Evolutionary conservation across 2,329 filamentous ascomycete genomes (phyloP), one percentile per base, ranked within the genome.

Genomic region (Chaetomium sp.): DNA sequence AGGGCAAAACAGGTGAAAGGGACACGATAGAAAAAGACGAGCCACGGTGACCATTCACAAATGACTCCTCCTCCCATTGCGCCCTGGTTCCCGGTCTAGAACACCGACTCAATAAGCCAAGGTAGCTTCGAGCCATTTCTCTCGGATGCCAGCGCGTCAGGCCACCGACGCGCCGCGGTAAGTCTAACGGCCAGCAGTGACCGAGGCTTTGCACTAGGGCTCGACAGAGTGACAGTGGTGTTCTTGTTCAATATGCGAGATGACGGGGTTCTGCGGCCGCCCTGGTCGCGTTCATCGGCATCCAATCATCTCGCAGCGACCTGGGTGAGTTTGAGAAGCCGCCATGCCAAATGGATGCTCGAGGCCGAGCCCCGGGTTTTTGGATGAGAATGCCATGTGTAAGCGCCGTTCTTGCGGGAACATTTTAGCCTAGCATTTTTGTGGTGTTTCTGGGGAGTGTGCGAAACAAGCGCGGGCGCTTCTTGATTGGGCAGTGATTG

Each of bases 401-500:
- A 50, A 60, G 57, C 59, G 63, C 61, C 45, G 47, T 33, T 33
- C 47, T 42, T 4, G 42, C 19, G 12, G 33, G 35, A 38, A 38
- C 21, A 45, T 35, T 57, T 57, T 29, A 25, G 57, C 25, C 27
- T 21, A n/a, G 8, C 31, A 16, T 27, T 33, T 35, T 12, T 7
- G 47, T 42, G 49, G 59, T 56, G 59, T 62, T 62, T 62, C 50
- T 35, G 25, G 51, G 33, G 25, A 19, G 45, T 7, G n/a, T 16
- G 27, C 59, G 56, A 65, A 61, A 59, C 65, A 67, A 58, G 53
- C 59, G 62, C 65, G 19, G n/a, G 54, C 21, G 38, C 25, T 4
- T 25, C 7, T n/a, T 62, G 50, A 68, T 66, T 68, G 66, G 66
- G 53, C n/a, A 25, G n/a, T 6, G 38, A n/a, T 21, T 23, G 25